Evolutionary conservation across 2,329 filamentous ascomycete species (phyloP).

Genomic region (Zopfia rhizophila): DNA sequence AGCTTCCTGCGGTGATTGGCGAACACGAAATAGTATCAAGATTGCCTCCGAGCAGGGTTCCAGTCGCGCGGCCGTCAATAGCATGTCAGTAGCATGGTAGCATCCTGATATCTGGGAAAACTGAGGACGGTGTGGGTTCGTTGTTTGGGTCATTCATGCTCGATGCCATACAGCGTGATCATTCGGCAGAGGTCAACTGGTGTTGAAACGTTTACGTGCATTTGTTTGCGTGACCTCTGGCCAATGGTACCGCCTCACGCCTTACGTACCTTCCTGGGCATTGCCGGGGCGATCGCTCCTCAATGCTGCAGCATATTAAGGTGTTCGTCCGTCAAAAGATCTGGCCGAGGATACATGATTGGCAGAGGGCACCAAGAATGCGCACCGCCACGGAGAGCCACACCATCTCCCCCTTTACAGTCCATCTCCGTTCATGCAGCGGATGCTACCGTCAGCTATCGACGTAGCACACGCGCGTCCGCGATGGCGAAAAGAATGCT

Average conservation of each 20-base stretch:
- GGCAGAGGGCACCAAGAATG: conserved; percentile 69
- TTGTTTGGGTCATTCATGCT: conserved; percentile 28
- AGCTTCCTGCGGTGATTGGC: conserved; percentile 31
- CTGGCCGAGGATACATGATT: no score
- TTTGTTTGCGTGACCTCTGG: conserved; percentile 18
- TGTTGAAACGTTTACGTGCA: conserved; percentile 33
- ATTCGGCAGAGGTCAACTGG: conserved; percentile 32
- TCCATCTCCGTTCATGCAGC: conserved; percentile 68
- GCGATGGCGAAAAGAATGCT: conserved; percentile 20
- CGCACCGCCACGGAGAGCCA: conserved; percentile 59
- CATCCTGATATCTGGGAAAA: conserved; percentile 14
- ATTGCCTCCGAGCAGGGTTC: conserved; percentile 6
- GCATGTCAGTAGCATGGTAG: conserved; percentile 10
- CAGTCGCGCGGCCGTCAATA: conserved; percentile 1
- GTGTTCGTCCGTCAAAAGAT: no score
- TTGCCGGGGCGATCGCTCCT: conserved; percentile 46
- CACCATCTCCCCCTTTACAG: conserved; percentile 64
- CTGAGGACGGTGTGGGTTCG: conserved; percentile 19
- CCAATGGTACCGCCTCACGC: conserved; percentile 16
- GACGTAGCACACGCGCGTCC: conserved; percentile 63
- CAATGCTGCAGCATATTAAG: no score
- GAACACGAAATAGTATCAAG: conserved; percentile 10
- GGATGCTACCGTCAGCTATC: conserved; percentile 67
- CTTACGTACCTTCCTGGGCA: neutral
- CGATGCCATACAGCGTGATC: conserved; percentile 23